Evolutionary conservation across 2,329 filamentous ascomycete genomes (phyloP).

Genomic region (Aspergillus chevalieri): DNA sequence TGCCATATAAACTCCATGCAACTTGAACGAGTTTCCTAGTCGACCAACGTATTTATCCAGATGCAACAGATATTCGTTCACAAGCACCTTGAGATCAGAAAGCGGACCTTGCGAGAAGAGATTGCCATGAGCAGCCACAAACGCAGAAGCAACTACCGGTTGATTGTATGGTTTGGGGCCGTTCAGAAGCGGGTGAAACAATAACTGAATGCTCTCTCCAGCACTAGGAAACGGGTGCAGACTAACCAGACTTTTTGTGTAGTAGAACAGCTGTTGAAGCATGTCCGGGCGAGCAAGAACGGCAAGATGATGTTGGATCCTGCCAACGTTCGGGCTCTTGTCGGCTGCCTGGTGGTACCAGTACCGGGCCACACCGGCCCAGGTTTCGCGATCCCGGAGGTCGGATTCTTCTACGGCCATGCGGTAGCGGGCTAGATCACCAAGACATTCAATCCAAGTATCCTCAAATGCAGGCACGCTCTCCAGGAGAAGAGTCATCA

Average conservation of each 20-base stretch:
- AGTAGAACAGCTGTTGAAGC: slow-evolving; percentile 55
- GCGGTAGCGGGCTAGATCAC: slow-evolving; percentile 74
- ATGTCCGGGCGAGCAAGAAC: slow-evolving; percentile 54
- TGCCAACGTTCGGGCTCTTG: slow-evolving; percentile 65
- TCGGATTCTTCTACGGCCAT: slow-evolving; percentile 91
- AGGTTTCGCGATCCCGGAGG: slow-evolving; percentile 66
- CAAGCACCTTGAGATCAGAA: slow-evolving; percentile 35
- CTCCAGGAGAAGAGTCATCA: slow-evolving; percentile 82
- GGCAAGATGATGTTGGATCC: slow-evolving; percentile 83
- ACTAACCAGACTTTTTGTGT: slow-evolving; percentile 52
- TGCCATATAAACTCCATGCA: slow-evolving; percentile 50
- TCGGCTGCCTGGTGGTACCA: slow-evolving; percentile 86
- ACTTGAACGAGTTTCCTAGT: slow-evolving; percentile 44
- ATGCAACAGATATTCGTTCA: slow-evolving; percentile 37
- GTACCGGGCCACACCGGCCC: slow-evolving; percentile 70
- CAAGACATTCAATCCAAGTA: slow-evolving; percentile 90
- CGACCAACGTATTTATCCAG: slow-evolving; percentile 45
- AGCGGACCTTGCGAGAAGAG: slow-evolving; percentile 36
- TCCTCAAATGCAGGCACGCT: slow-evolving; percentile 76
- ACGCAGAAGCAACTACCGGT: slow-evolving; percentile 39
- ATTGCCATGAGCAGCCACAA: slow-evolving; percentile 50
- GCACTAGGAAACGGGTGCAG: slow-evolving; percentile 52
- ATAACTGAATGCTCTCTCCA: slow-evolving; percentile 50
- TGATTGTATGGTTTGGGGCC: slow-evolving; percentile 27
- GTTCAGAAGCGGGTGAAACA: slow-evolving; percentile 48